Percentiles rank a stretch among this genome's conserved stretches.
These are phyloP conservation scores for Lipomyces sp. DNA, from an alignment of 805 yeast genomes.

Conservation along the genomic window DNA sequence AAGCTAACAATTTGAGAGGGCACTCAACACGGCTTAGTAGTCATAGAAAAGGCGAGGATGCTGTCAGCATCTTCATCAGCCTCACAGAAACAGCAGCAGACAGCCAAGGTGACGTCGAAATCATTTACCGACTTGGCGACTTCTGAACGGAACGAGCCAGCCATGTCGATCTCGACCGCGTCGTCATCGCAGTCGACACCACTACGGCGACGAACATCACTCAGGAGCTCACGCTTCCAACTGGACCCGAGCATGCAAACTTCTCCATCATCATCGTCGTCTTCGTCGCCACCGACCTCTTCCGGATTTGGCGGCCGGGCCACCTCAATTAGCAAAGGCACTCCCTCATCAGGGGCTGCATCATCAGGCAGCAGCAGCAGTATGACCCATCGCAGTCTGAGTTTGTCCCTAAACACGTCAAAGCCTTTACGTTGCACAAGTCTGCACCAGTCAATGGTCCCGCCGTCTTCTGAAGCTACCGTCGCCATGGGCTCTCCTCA, in stretches of 20 bases:
- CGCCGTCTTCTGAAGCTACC: constrained; percentile 15
- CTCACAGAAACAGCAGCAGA: neutral
- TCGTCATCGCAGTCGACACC: constrained; percentile 5
- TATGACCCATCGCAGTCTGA: constrained; percentile 1
- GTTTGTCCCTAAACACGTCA: constrained; percentile 12
- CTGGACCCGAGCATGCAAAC: neutral
- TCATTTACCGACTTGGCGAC: neutral
- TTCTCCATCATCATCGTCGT: neutral
- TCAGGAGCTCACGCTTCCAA: neutral
- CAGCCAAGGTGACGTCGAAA: neutral
- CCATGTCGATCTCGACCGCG: constrained; percentile 5
- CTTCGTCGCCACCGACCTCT: neutral
- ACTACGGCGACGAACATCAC: neutral
- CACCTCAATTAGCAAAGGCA: neutral
- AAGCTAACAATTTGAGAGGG: neutral
- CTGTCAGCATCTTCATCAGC: neutral
- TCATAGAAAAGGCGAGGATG: neutral
- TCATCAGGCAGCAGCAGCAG: neutral
- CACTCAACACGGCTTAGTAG: neutral
- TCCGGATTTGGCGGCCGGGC: neutral
- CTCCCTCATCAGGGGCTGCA: neutral
- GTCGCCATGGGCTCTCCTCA: constrained; percentile 6
- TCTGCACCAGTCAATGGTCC: constrained; percentile 18
- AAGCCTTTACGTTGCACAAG: constrained; percentile 20
- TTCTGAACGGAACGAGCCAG: neutral